These are phyloP conservation scores for Jatropha curcas DNA, from an alignment of 345 rosid genomes.

Conservation along the genomic window DNA sequence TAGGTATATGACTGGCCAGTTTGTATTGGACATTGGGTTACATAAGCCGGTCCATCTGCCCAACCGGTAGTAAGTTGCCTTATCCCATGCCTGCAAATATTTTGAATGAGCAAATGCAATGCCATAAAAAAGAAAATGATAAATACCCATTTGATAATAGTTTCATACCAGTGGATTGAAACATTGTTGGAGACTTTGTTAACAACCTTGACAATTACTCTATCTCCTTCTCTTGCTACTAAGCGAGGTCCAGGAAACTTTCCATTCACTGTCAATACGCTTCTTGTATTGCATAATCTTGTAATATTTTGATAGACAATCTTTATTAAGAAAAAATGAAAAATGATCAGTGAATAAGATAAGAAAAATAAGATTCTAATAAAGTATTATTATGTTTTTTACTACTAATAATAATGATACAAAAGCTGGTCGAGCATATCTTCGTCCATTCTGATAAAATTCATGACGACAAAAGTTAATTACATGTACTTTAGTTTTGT, in stretches of 20 bases:
- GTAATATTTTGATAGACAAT: slow-evolving; percentile 21
- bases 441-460: too few species aligned
- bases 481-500: too few species aligned
- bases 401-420: too few species aligned
- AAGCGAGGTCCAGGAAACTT: slow-evolving; percentile 29
- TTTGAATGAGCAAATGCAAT: too few species aligned
- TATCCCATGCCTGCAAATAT: slow-evolving; percentile 34
- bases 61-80: slow-evolving; percentile 30
- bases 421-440: too few species aligned
- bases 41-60: slow-evolving; percentile 32
- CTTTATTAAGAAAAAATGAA: neutral
- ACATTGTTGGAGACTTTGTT: slow-evolving; percentile 23
- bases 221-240: slow-evolving; percentile 31
- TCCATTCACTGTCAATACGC: slow-evolving; percentile 26
- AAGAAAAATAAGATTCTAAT: too few species aligned
- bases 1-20: slow-evolving; percentile 25
- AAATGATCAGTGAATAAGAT: too few species aligned
- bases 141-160: neutral
- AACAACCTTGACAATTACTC: slow-evolving; percentile 25
- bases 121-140: neutral
- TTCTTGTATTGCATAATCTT: slow-evolving; percentile 32
- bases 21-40: slow-evolving; percentile 35
- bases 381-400: too few species aligned
- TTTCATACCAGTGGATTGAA: slow-evolving; percentile 28
- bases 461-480: too few species aligned